These are phyloP conservation scores for Babesia ovata DNA, from an alignment of 169 alveolate species.

Conservation along the genomic window DNA sequence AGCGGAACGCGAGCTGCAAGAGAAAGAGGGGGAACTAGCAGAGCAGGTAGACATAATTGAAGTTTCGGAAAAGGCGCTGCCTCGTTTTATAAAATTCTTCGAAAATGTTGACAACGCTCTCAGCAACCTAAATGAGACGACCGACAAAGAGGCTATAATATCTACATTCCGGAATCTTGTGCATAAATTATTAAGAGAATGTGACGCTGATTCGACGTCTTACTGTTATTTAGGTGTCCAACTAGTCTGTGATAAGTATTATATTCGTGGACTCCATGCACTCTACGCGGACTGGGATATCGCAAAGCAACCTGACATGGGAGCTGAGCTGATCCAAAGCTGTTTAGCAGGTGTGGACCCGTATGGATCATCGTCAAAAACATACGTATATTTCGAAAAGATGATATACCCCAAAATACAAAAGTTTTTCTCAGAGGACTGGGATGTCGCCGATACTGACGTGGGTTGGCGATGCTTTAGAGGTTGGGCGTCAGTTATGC, in stretches of 20 bases:
- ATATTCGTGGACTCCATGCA: neutral
- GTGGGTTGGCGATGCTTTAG: conserved; percentile 18
- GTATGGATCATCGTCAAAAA: neutral
- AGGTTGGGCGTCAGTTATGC: neutral
- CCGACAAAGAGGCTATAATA: neutral
- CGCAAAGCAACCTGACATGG: neutral
- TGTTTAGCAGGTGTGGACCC: neutral
- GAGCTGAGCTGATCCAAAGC: neutral
- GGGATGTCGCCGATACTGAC: conserved; percentile 51
- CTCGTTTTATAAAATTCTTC: neutral
- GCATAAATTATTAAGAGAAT: neutral
- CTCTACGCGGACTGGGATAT: conserved; percentile 20
- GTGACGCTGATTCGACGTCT: neutral
- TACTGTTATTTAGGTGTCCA: neutral
- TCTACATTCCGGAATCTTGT: neutral
- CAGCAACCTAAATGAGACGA: neutral
- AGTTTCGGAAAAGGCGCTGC: neutral
- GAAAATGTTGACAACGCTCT: neutral
- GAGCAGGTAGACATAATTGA: neutral
- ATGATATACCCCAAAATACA: neutral
- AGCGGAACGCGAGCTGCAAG: neutral
- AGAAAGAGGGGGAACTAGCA: neutral
- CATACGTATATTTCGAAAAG: neutral
- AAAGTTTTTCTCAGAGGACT: conserved; percentile 19
- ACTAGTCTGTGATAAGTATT: neutral